phyloP scores from a whole-genome alignment of 2,329 filamentous ascomycete species.

The Fusarium haematococcum region DNA sequence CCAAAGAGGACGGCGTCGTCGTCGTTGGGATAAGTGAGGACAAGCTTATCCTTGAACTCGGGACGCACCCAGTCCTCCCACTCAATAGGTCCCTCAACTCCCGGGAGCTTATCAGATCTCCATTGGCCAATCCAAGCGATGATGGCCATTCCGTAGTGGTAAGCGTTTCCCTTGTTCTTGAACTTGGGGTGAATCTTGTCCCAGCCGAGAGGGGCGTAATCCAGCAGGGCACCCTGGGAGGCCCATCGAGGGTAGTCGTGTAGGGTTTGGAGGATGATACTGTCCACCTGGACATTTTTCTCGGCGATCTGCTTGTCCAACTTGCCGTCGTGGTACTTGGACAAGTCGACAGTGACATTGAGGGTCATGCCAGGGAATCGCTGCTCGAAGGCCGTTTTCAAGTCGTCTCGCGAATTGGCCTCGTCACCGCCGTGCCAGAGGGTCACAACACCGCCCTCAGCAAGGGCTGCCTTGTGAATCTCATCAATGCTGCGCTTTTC shows the following conservation, averaged over 20 bases:
- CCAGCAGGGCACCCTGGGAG: conserved; percentile 57
- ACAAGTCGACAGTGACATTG: conserved; percentile 66
- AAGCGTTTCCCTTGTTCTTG: conserved; percentile 48
- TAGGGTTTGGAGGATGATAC: conserved; percentile 58
- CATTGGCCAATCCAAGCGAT: conserved; percentile 50
- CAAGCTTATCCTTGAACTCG: conserved; percentile 64
- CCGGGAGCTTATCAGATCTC: conserved; percentile 47
- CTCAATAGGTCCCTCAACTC: conserved; percentile 46
- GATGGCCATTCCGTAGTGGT: conserved; percentile 56
- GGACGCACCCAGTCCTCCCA: conserved; percentile 60
- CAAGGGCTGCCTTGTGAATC: conserved; percentile 62
- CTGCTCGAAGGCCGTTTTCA: conserved; percentile 58
- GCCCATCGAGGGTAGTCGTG: conserved; percentile 66
- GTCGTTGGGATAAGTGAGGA: conserved; percentile 68
- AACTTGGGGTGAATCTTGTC: conserved; percentile 55
- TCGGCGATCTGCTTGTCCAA: conserved; percentile 60
- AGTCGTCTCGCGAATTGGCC: conserved; percentile 49
- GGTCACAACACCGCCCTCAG: conserved; percentile 59
- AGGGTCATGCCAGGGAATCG: conserved; percentile 63
- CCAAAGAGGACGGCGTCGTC: conserved; percentile 67
- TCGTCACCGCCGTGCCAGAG: conserved; percentile 63
- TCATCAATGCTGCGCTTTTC: conserved; percentile 62
- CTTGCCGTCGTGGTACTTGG: conserved; percentile 64
- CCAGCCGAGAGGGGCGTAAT: conserved; percentile 62
- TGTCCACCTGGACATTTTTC: conserved; percentile 54